Conservation (phyloP, 352 stramenopile species). For the Globisporangium camurandrum region DNA sequence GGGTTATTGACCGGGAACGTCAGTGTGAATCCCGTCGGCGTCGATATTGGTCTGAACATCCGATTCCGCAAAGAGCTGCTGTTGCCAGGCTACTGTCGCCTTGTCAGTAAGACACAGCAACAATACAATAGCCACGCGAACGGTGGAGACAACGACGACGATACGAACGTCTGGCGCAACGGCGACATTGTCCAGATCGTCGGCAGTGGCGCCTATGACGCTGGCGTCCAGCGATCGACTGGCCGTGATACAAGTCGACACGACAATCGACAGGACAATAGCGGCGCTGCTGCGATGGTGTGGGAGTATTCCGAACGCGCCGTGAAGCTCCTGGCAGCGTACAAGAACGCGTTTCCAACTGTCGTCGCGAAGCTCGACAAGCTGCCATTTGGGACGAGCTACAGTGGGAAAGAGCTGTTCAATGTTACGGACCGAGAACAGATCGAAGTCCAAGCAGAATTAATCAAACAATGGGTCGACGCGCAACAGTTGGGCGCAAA, state of each 20-base stretch:
- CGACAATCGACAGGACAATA: not conserved
- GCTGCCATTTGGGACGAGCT: conserved; percentile 84
- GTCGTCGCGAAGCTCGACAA: conserved; percentile 88
- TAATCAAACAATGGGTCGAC: conserved; percentile 91
- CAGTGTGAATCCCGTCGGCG: conserved; percentile 87
- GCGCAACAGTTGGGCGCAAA: conserved; percentile 81
- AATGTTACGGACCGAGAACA: conserved; percentile 44
- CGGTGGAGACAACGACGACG: conserved; percentile 20
- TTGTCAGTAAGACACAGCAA: conserved; percentile 25
- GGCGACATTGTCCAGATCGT: conserved; percentile 92
- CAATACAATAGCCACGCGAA: conserved; percentile 5
- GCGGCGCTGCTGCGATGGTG: conserved; percentile 14
- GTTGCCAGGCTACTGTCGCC: conserved; percentile 91
- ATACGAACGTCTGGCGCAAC: conserved; percentile 75
- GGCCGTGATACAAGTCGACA: too few species aligned
- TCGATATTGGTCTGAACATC: conserved; percentile 87
- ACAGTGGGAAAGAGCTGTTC: conserved; percentile 87
- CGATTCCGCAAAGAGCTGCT: conserved; percentile 77
- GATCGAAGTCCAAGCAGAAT: conserved; percentile 66
- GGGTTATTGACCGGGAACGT: conserved; percentile 92
- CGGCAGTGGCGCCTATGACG: conserved; percentile 58
- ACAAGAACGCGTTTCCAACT: conserved; percentile 90
- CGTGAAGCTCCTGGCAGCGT: conserved; percentile 90
- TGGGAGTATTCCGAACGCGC: conserved; percentile 98
- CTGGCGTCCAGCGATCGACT: conserved; percentile 16